Conservation (phyloP, 208 protist species). For the Leptomonas pyrrhocoris region DNA sequence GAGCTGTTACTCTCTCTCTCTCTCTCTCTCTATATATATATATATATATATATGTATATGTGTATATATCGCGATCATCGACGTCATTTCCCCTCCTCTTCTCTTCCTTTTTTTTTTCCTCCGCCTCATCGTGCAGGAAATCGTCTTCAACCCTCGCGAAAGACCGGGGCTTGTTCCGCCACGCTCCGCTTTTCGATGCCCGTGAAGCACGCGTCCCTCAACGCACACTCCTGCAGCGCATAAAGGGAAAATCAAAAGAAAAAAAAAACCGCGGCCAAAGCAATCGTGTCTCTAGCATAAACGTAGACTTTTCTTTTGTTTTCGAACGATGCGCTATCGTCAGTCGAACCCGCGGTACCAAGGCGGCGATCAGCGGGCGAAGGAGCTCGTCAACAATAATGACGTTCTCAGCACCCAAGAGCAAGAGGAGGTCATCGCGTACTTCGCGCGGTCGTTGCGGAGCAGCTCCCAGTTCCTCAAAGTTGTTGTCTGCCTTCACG, state of each 20-base stretch:
- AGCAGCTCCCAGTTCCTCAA: conserved; percentile 42
- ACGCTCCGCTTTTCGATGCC: no score
- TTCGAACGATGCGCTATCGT: conserved; percentile 64
- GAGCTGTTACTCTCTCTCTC: background rate
- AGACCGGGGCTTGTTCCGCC: no score
- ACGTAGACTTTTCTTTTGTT: no score
- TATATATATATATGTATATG: background rate
- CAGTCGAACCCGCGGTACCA: conserved; percentile 31
- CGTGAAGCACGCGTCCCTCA: background rate
- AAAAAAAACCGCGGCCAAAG: no score
- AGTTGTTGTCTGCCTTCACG: conserved; percentile 59
- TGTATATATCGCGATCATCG: no score
- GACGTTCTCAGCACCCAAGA: conserved; percentile 68
- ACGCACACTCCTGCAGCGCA: background rate
- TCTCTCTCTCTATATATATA: background rate
- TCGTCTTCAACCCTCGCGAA: no score
- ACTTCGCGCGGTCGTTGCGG: conserved; percentile 53
- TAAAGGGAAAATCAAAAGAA: background rate
- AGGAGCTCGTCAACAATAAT: conserved; percentile 41
- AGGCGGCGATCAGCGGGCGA: conserved; percentile 29
- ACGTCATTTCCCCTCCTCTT: no score
- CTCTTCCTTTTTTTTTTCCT: no score
- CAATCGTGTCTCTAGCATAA: background rate
- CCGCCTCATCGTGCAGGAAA: no score
- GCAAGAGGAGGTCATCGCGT: conserved; percentile 70